Conservation (phyloP, 2,329 filamentous ascomycete genomes). For the Akanthomyces muscarius region DNA sequence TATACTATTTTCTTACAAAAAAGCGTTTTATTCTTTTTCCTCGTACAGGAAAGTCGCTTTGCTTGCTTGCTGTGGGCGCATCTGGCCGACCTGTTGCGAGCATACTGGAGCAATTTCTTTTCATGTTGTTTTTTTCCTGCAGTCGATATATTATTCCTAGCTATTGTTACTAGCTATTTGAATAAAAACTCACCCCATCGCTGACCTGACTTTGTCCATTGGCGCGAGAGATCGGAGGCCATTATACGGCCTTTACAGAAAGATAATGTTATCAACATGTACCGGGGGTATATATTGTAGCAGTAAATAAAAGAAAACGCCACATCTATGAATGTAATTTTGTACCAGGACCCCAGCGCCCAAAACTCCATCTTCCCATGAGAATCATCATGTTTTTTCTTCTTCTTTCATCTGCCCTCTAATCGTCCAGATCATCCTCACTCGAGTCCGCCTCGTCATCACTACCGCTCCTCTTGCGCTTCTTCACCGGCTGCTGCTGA, state of each 20-base stretch:
- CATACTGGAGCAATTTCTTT: no score
- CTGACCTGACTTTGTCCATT: no score
- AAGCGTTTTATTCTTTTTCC: background rate
- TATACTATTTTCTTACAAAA: background rate
- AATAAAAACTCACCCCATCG: background rate
- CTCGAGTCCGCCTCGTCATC: conserved; percentile 3
- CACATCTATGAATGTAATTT: no score
- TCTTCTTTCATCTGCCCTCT: background rate
- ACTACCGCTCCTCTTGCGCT: conserved; percentile 4
- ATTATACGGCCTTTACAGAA: background rate
- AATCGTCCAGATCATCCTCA: conserved; percentile 6
- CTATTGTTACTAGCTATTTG: background rate
- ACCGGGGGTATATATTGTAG: conserved; percentile 1
- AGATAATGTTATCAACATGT: background rate
- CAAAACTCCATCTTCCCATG: background rate
- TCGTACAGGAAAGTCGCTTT: background rate
- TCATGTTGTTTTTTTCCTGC: background rate
- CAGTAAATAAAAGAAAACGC: background rate
- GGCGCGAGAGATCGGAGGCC: no score
- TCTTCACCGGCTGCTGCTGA: conserved; percentile 24
- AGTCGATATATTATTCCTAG: background rate
- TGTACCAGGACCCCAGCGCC: background rate
- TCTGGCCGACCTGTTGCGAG: background rate
- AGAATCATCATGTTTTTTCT: background rate
- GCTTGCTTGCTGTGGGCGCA: background rate